Base-by-base conservation (phyloP, 2,329 filamentous ascomycete species). In the Periglandula ipomoeae region DNA sequence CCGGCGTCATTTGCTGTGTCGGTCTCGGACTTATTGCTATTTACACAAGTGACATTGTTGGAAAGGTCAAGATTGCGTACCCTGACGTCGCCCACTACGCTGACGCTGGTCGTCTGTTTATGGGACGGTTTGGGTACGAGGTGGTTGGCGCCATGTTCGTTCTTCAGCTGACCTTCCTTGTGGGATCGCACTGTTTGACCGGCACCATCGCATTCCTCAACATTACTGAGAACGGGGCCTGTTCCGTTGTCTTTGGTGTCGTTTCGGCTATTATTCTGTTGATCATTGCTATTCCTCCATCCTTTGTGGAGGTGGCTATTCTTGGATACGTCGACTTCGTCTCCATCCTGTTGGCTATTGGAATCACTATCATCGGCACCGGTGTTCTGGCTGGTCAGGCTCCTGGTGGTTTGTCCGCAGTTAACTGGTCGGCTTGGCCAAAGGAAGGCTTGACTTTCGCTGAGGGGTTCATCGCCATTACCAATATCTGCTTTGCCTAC, bases 401-500 rank as follows among this genome's bases (percentile, higher is more conserved):
- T 0, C 58, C 58, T 1, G 64, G 70, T 17, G 64, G 64, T 5
- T 41, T 65, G 41, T 54, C 58, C 2, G 51, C 56, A 5, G 62
- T 68, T 32, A 48, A 62, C 40, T 74, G 70, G 70, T 72, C 70
- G 8, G 66, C 68, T 1, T 74, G 71, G 69, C 71, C 71, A 44
- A 68, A 67, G 58, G 61, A 67, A 4, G 58, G 70, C 4, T 62
- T 76, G 1, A 65, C 65, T 30, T 70, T 85, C 35, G 68, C 70
- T 41, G 70, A 76, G 40, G 79, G 70, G 19, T 83, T 85, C 59
- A 71, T 79, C 13, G 74, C 79, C 17, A 73, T 85, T 41, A 74
- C 71, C 58, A 87, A 87, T 67, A 87, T 89, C 47, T 73, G 86
- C 52, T 80, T 88, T 52, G 83, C 85, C 49, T 89, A 84, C 67